A percentile compares a stretch with the other conserved stretches of the same genome.
phyloP scores from a whole-genome alignment of 2,329 filamentous ascomycete species.

The Arthroderma sp. region DNA sequence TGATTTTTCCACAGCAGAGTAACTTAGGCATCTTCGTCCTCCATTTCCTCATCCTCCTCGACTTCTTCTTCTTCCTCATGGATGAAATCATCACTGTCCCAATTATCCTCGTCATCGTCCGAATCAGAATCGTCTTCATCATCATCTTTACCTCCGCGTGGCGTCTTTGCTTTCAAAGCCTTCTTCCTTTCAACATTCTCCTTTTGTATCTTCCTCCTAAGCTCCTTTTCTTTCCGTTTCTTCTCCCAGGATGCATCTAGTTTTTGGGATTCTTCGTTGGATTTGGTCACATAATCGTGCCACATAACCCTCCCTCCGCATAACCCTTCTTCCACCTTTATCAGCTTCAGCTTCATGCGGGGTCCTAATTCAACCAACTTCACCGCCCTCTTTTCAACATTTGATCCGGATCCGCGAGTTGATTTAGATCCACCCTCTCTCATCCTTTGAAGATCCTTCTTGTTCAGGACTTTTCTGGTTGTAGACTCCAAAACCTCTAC shows the following conservation, averaged over 20 bases:
- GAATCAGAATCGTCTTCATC: conserved; percentile 38
- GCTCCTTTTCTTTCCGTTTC: conserved; percentile 67
- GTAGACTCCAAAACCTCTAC: conserved; percentile 62
- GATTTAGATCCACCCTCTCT: conserved; percentile 36
- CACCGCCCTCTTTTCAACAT: conserved; percentile 72
- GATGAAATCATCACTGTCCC: conserved; percentile 41
- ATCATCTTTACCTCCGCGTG: conserved; percentile 33
- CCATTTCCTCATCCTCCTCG: conserved; percentile 3
- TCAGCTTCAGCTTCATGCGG: conserved; percentile 73
- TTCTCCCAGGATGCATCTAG: conserved; percentile 75
- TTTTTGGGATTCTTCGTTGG: conserved; percentile 60
- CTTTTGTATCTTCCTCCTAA: conserved; percentile 66
- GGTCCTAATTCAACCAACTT: conserved; percentile 89
- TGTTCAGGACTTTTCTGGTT: conserved; percentile 43
- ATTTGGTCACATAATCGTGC: conserved; percentile 91
- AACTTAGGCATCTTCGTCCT: background rate
- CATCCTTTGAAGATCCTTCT: conserved; percentile 39
- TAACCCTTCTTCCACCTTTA: conserved; percentile 91
- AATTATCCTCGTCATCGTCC: conserved; percentile 43
- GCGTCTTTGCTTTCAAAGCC: conserved; percentile 46
- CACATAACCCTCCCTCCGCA: conserved; percentile 89
- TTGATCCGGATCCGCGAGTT: conserved; percentile 34
- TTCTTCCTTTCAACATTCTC: conserved; percentile 84
- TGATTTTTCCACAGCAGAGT: background rate
- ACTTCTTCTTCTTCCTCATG: conserved; percentile 34